Evolutionary conservation across 1,139 yeast species (phyloP).

Genomic region (Saccharomyces uvarum): DNA sequence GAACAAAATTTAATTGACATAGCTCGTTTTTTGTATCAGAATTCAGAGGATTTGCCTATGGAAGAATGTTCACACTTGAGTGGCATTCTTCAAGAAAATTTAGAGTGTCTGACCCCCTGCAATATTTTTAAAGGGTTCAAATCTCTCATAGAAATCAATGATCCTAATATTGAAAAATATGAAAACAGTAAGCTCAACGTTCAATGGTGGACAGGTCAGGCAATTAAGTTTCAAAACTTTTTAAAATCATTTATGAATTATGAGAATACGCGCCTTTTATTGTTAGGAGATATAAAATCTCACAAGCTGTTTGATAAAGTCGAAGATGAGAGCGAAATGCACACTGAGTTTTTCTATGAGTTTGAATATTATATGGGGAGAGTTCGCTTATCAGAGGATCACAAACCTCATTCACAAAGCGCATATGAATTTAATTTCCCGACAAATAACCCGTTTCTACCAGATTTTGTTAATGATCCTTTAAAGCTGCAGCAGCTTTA

Average conservation of each 20-base stretch:
- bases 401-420: background rate
- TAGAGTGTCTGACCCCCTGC: constrained; percentile 27
- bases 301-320: constrained; percentile 2
- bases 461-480: constrained; percentile 27
- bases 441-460: constrained; percentile 24
- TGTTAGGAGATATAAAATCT: constrained; percentile 28
- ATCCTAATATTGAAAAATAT: constrained; percentile 25
- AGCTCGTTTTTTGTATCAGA: constrained; percentile 39
- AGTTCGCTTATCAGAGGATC: constrained; percentile 4
- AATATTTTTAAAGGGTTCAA: constrained; percentile 39
- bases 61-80: constrained; percentile 39
- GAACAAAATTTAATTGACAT: constrained; percentile 42
- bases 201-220: constrained; percentile 37
- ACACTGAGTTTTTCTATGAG: constrained; percentile 32
- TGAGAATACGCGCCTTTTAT: constrained; percentile 32
- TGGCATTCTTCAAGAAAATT: constrained; percentile 34
- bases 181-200: constrained; percentile 28
- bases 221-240: constrained; percentile 32
- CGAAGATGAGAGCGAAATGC: constrained; percentile 4
- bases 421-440: constrained; percentile 12
- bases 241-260: constrained; percentile 26
- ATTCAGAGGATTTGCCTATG: constrained; percentile 33
- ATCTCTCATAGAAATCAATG: constrained; percentile 29
- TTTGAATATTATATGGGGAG: constrained; percentile 31
- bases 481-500: constrained; percentile 23